These are phyloP conservation scores for Musa beccarii DNA, from an alignment of 176 grass and related monocot species.

Conservation along the genomic window DNA sequence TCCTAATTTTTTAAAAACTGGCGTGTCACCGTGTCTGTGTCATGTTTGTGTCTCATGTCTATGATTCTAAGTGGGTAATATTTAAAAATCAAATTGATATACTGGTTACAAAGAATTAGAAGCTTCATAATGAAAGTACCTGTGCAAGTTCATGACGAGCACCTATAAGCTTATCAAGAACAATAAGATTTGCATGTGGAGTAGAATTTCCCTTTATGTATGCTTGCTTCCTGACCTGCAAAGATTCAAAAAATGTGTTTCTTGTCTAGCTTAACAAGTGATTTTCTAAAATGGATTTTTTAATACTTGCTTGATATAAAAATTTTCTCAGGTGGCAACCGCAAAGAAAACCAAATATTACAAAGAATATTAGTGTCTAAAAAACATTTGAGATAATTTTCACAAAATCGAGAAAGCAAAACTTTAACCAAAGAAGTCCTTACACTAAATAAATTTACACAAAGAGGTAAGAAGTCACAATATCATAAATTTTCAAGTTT, in stretches of 20 bases:
- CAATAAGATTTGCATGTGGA: constrained; percentile 68
- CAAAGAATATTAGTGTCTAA: neutral
- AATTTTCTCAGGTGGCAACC: neutral
- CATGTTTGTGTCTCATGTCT: too few species aligned
- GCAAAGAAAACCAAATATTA: neutral
- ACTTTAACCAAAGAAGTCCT: too few species aligned
- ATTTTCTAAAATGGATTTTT: neutral
- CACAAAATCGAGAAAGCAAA: too few species aligned
- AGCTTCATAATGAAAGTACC: constrained; percentile 25
- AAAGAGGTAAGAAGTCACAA: too few species aligned
- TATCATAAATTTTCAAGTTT: too few species aligned
- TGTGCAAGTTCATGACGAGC: constrained; percentile 81
- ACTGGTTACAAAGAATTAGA: neutral
- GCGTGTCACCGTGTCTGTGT: too few species aligned
- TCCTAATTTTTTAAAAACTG: too few species aligned
- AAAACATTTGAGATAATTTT: too few species aligned
- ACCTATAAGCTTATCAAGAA: constrained; percentile 61
- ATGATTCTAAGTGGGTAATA: neutral
- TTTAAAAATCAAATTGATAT: neutral
- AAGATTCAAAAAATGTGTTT: constrained; percentile 28
- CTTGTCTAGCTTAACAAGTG: neutral
- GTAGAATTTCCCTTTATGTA: constrained; percentile 71
- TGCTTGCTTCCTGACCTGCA: constrained; percentile 72
- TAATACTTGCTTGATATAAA: neutral
- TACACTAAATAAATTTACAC: too few species aligned